A percentile compares a stretch with the other conserved stretches of the same genome.
Evolutionary conservation across 768 basidiomycete genomes (phyloP).

Genomic region (Calocybe indica): DNA sequence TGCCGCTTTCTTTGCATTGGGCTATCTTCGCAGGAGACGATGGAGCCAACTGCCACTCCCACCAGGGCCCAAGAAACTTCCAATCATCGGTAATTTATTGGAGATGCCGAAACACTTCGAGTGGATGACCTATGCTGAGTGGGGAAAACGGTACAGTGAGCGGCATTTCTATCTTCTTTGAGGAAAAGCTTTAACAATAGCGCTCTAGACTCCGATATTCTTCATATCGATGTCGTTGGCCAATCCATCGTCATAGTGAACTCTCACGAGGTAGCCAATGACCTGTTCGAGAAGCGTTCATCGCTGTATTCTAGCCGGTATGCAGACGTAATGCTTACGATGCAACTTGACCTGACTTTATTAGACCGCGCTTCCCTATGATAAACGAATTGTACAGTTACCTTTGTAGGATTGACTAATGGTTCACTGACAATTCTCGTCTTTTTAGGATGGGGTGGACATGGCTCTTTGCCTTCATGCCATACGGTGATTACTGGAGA

Average conservation of each 20-base stretch:
- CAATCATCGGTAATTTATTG: slow-evolving; percentile 31
- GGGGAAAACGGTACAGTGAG: slow-evolving; percentile 2
- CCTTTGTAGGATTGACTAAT: background rate
- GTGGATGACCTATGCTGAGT: background rate
- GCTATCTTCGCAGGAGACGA: no score
- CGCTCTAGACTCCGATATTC: background rate
- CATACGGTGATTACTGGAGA: slow-evolving; percentile 27
- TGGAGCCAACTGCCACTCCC: slow-evolving; percentile 11
- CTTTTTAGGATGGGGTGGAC: slow-evolving; percentile 12
- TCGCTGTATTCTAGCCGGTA: slow-evolving; percentile 12
- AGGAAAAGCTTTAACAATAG: background rate
- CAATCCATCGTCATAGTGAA: slow-evolving; percentile 8
- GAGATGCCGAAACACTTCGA: slow-evolving; percentile 17
- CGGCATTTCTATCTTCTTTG: background rate
- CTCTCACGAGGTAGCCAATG: slow-evolving; percentile 9
- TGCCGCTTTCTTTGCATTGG: no score
- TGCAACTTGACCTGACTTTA: background rate
- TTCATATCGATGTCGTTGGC: background rate
- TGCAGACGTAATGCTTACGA: background rate
- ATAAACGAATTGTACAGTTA: background rate
- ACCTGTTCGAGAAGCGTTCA: slow-evolving; percentile 15
- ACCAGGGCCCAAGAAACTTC: slow-evolving; percentile 31
- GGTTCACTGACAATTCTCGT: slow-evolving; percentile 1
- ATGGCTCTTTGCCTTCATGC: slow-evolving; percentile 17
- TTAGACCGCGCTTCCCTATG: background rate